Conservation (phyloP, 1,284 basidiomycete genomes). For the Somion occarium region DNA sequence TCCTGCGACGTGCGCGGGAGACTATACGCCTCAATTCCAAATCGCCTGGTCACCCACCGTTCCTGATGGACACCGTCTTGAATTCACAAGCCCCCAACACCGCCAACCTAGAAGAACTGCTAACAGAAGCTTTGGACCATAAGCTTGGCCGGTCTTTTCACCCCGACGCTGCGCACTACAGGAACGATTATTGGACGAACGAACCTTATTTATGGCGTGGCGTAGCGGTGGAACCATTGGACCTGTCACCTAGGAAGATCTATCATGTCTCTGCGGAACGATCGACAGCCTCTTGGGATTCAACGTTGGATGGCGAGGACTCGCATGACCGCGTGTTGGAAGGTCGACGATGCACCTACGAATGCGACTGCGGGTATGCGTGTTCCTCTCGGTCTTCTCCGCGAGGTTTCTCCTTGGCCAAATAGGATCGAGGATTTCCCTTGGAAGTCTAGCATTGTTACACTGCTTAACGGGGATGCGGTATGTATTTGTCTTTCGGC, state of each 20-base stretch:
- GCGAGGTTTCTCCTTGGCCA: background rate
- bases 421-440: no score
- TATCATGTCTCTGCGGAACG: constrained; percentile 45
- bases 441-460: no score
- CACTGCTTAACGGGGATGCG: no score
- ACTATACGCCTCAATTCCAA: constrained; percentile 8
- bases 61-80: constrained; percentile 26
- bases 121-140: constrained; percentile 23
- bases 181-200: constrained; percentile 35
- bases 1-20: constrained; percentile 19
- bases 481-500: no score
- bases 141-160: constrained; percentile 13
- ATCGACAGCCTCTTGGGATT: constrained; percentile 37
- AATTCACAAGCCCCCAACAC: constrained; percentile 18
- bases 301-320: constrained; percentile 21
- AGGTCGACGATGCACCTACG: constrained; percentile 1
- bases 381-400: background rate
- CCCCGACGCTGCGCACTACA: constrained; percentile 17
- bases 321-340: background rate
- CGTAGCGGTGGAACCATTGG: constrained; percentile 15
- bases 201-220: constrained; percentile 30
- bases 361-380: background rate
- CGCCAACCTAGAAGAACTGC: constrained; percentile 21
- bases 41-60: constrained; percentile 17
- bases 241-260: constrained; percentile 18